phyloP scores from a whole-genome alignment of 1,284 basidiomycete genomes.

The Marasmius fiardii region DNA sequence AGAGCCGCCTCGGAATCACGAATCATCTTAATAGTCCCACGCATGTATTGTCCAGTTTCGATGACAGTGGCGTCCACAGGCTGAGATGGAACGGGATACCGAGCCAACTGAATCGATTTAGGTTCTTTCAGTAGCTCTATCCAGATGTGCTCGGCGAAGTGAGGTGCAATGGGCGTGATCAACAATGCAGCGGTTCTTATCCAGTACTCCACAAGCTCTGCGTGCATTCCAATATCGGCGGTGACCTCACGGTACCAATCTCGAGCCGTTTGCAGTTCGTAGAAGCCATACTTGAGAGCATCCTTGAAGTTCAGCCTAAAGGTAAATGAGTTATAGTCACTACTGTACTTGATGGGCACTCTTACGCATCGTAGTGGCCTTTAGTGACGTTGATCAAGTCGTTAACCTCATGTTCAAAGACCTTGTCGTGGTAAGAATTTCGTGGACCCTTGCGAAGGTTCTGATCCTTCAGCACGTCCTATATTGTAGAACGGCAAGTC shows the following conservation, averaged over 20 bases:
- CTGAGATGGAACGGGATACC: constrained; percentile 67
- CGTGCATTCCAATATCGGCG: constrained; percentile 88
- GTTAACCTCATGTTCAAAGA: constrained; percentile 93
- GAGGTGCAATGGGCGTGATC: constrained; percentile 88
- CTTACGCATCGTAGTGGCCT: constrained; percentile 77
- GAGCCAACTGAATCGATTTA: constrained; percentile 78
- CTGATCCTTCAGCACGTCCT: constrained; percentile 77
- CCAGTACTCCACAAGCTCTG: constrained; percentile 76
- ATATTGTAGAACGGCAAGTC: neutral
- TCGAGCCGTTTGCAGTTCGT: constrained; percentile 89
- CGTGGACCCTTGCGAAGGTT: constrained; percentile 69
- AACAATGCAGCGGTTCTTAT: constrained; percentile 80
- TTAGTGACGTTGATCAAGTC: constrained; percentile 81
- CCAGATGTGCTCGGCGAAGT: constrained; percentile 95
- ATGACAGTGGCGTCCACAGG: constrained; percentile 61
- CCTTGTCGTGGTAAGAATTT: constrained; percentile 74
- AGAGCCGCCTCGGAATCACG: constrained; percentile 84
- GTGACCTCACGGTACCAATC: constrained; percentile 98
- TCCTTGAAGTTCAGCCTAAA: constrained; percentile 92
- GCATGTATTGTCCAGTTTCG: constrained; percentile 83
- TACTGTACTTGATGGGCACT: constrained; percentile 10
- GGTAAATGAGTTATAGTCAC: neutral
- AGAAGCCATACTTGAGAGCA: constrained; percentile 93
- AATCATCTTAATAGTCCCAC: constrained; percentile 82
- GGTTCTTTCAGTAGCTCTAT: constrained; percentile 69